Evolutionary conservation across 257 asterid species (phyloP).

Genomic region (Cinchona pubescens): DNA sequence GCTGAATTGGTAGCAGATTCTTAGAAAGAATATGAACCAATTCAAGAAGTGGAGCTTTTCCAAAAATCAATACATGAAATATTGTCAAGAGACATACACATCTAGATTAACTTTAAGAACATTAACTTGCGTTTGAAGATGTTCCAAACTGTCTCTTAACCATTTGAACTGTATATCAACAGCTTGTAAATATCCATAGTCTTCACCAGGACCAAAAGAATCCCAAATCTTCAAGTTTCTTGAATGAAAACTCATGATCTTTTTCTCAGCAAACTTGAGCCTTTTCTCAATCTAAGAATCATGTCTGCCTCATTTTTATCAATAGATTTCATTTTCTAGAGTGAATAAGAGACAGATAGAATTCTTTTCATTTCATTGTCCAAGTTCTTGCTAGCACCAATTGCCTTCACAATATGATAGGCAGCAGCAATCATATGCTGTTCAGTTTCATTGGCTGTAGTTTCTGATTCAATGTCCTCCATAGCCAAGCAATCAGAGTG

Average conservation of each 20-base stretch:
- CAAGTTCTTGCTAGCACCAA: conserved; percentile 34
- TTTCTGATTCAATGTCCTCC: conserved; percentile 26
- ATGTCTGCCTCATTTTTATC: conserved; percentile 25
- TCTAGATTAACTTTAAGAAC: no score
- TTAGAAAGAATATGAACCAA: conserved; percentile 42
- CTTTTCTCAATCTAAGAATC: conserved; percentile 31
- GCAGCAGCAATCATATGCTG: conserved; percentile 55
- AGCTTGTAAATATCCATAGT: conserved; percentile 41
- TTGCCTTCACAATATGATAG: conserved; percentile 54
- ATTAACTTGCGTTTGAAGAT: conserved; percentile 19
- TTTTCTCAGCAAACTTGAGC: conserved; percentile 36
- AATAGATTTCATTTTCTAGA: conserved; percentile 34
- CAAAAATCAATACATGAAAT: no score
- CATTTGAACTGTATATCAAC: conserved; percentile 45
- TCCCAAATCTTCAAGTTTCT: conserved; percentile 43
- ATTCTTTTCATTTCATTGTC: conserved; percentile 28
- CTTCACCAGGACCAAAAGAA: conserved; percentile 27
- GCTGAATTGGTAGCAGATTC: conserved; percentile 41
- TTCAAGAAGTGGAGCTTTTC: conserved; percentile 59
- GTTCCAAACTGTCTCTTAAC: conserved; percentile 22
- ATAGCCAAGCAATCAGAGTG: conserved; percentile 13
- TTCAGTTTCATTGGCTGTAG: conserved; percentile 29
- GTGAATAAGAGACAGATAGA: no score
- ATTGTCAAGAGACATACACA: no score
- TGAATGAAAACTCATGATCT: conserved; percentile 39